Evolutionary conservation across 2,329 filamentous ascomycete species (phyloP), one percentile per base, ranked within the genome.

Genomic region (Fusarium protoensiforme): DNA sequence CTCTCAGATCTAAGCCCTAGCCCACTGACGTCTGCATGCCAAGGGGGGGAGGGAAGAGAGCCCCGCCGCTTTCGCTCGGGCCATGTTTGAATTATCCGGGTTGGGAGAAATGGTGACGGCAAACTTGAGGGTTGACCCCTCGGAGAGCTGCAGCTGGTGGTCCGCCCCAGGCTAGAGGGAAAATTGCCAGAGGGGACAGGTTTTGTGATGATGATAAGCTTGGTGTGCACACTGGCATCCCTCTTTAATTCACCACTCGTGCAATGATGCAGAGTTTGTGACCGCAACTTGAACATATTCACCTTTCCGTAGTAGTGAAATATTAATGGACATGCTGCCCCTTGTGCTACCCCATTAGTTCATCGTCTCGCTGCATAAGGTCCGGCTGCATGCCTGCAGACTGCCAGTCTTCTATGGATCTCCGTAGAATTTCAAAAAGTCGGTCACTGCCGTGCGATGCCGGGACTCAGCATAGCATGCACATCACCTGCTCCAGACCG

Each of bases 361-460:
- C 72, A 29, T 68, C 48, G 59, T 62, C 60, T 22, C 9, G 59
- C 51, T 66, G 62, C 67, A 68, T 64, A 58, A 41, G 11, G 14
- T 27, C 41, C 53, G 16, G 29, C 24, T 58, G 41, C 58, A 43
- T 57, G 58, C 53, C 56, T 67, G 36, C 64, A 68, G 41, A n/a
- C 18, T 64, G 29, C 31, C 31, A 36, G 31, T 27, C 58, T 22
- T 31, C 36, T 36, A 27, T 22, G 33, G 35, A 57, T 54, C 20
- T 36, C 36, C 5, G 22, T 29, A 29, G 22, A 61, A 51, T 48
- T 38, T 61, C 54, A 43, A 74, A 76, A 72, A 64, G 36, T 67
- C 65, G 53, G 67, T 66, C 61, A 69, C 67, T 64, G 29, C 24
- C 13, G 20, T 54, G n/a, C 13, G 31, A 60, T 29, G 16, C 5